Evolutionary conservation across 768 basidiomycete species (phyloP), one percentile per base, ranked within the genome.

Genomic region (Boletellus sp.): DNA sequence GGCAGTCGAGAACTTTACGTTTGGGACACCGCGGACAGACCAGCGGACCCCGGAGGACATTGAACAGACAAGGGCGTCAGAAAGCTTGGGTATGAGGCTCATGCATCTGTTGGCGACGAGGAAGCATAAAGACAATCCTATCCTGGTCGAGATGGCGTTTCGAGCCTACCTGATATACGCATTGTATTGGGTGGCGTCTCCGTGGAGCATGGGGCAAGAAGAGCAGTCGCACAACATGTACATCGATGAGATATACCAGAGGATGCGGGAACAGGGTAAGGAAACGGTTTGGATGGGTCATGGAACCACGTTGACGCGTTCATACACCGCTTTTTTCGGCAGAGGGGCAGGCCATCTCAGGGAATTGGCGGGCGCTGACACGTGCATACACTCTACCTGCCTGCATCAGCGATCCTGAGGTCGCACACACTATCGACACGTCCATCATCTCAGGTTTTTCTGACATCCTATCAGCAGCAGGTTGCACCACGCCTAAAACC

Each of bases 291-390:
- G 3, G 37, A 4, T 20, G 15, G n/a, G 15, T 41, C 31, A 34
- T 3, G 3, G 16, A 19, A 24, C 2, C 13, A n/a, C 17, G 19
- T 36, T 55, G 26, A 46, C 34, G 12, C 23, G 36, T 5, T 22
- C 17, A 35, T 24, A 32, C 22, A 24, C 36, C 23, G n/a, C 34
- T n/a, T 41, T 33, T 9, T 28, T 28, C 26, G n/a, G 32, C 50
- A 76, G 75, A 74, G 55, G 68, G 68, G 8, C 75, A 75, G 56
- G 66, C 74, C 4, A 60, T 75, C 35, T 67, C 73, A 3, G 70
- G 71, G 32, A 59, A 71, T 42, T 77, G 75, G 75, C 70, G 74
- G 4, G 67, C 72, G 2, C 55, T 77, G 19, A 74, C 73, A 10
- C 58, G 57, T 10, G 32, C 54, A 4, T 45, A 69, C 20, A 45